phyloP scores from a whole-genome alignment of 176 grass and related monocot genomes.

The Oryza longistaminata region DNA sequence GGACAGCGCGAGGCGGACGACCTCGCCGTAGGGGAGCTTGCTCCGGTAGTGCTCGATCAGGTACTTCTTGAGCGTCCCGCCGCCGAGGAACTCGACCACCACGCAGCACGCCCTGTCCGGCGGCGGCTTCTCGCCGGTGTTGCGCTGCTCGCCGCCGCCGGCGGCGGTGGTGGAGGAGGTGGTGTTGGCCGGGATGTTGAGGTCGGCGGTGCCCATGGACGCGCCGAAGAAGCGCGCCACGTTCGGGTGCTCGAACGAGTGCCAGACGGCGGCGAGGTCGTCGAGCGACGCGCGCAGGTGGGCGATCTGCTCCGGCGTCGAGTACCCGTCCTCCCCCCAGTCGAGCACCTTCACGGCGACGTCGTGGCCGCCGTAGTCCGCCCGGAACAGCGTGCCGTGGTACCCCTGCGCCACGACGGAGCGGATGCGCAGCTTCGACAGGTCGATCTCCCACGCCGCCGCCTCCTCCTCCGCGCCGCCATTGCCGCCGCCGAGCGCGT shows the following conservation, averaged over 20 bases:
- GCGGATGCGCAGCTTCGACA: not conserved
- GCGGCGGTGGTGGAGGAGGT: accelerated
- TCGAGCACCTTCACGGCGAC: not conserved
- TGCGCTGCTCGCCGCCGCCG: too few relatives aligned
- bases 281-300: not conserved
- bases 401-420: not conserved
- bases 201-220: not conserved
- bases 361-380: not conserved
- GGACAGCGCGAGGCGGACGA: not conserved
- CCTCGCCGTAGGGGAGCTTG: not conserved
- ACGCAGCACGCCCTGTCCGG: not conserved
- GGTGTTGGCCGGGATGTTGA: not conserved
- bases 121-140: too few relatives aligned
- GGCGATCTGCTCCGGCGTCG: not conserved
- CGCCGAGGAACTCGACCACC: not conserved
- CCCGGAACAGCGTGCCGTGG: not conserved
- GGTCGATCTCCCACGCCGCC: not conserved
- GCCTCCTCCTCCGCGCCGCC: not conserved
- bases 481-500: not conserved
- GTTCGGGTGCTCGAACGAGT: not conserved
- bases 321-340: not conserved
- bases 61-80: not conserved
- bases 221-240: not conserved
- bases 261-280: not conserved
- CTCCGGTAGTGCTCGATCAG: not conserved